phyloP scores from a whole-genome alignment of 345 rosid genomes.

The Viola odorata region DNA sequence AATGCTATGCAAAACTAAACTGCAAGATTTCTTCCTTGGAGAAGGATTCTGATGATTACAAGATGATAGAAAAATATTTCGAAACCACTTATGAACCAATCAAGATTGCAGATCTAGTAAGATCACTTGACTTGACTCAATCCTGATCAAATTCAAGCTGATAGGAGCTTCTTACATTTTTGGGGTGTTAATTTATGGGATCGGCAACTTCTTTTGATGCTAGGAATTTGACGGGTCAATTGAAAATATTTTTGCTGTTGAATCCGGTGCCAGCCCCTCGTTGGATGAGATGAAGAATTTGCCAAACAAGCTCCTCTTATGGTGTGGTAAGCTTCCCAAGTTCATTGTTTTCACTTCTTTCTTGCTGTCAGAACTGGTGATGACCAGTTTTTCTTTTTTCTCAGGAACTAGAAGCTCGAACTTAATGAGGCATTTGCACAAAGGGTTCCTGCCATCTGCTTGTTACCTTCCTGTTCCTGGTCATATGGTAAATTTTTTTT shows the following conservation, averaged over 20 bases:
- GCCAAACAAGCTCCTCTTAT: conserved; percentile 61
- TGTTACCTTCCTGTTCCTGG: conserved; percentile 76
- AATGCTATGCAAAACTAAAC: conserved; percentile 45
- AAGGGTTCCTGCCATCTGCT: conserved; percentile 64
- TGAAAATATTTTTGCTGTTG: conserved; percentile 51
- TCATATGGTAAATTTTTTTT: conserved; percentile 80
- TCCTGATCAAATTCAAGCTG: neutral
- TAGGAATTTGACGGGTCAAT: conserved; percentile 64
- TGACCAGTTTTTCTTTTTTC: neutral
- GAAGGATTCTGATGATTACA: conserved; percentile 65
- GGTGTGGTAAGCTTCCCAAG: conserved; percentile 60
- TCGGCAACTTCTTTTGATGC: neutral
- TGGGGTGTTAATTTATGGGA: neutral
- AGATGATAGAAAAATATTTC: conserved; percentile 57
- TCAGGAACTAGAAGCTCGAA: conserved; percentile 59
- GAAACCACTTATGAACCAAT: conserved; percentile 72
- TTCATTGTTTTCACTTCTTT: too few relatives aligned
- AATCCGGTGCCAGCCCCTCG: conserved; percentile 48
- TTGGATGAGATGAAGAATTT: conserved; percentile 56
- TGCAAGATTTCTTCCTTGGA: conserved; percentile 52
- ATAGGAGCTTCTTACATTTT: neutral
- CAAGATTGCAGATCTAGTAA: conserved; percentile 61
- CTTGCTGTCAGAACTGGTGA: neutral
- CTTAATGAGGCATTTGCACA: conserved; percentile 54
- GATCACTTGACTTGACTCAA: conserved; percentile 1